Conservation (phyloP, 148 eudicot genomes). For the Fagopyrum esculentum region DNA sequence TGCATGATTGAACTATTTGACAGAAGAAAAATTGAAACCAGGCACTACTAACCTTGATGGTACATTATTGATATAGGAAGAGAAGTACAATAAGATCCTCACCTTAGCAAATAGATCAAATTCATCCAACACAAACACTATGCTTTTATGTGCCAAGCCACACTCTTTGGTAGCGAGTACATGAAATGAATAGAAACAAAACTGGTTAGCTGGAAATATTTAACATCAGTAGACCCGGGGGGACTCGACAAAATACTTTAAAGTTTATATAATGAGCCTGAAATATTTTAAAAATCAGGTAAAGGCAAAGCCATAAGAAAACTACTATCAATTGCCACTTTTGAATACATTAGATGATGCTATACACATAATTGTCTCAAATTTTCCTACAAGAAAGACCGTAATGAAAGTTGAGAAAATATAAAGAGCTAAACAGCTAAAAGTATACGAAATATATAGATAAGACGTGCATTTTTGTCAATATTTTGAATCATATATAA, state of each 20-base stretch:
- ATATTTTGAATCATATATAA: neutral
- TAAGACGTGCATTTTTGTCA: neutral
- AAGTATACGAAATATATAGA: no score
- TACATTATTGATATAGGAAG: neutral
- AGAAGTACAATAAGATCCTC: slow-evolving; percentile 14
- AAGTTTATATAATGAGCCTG: slow-evolving; percentile 19
- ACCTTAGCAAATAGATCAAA: slow-evolving; percentile 93
- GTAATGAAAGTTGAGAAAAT: slow-evolving; percentile 10
- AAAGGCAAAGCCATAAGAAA: neutral
- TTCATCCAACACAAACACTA: slow-evolving; percentile 79
- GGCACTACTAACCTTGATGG: neutral
- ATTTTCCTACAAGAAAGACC: slow-evolving; percentile 53
- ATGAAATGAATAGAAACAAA: slow-evolving; percentile 2
- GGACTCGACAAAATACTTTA: neutral
- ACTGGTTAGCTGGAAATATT: slow-evolving; percentile 7
- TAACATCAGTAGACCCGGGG: neutral
- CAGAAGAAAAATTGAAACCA: neutral
- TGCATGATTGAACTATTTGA: neutral
- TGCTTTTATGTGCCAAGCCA: slow-evolving; percentile 94
- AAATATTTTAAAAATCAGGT: neutral
- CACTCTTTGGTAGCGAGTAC: slow-evolving; percentile 53
- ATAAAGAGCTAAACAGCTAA: neutral
- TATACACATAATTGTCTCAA: slow-evolving; percentile 78
- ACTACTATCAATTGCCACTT: slow-evolving; percentile 49
- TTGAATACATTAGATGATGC: slow-evolving; percentile 65